Conservation (phyloP, 139 green algal genomes). For the Haematococcus lacustris region DNA sequence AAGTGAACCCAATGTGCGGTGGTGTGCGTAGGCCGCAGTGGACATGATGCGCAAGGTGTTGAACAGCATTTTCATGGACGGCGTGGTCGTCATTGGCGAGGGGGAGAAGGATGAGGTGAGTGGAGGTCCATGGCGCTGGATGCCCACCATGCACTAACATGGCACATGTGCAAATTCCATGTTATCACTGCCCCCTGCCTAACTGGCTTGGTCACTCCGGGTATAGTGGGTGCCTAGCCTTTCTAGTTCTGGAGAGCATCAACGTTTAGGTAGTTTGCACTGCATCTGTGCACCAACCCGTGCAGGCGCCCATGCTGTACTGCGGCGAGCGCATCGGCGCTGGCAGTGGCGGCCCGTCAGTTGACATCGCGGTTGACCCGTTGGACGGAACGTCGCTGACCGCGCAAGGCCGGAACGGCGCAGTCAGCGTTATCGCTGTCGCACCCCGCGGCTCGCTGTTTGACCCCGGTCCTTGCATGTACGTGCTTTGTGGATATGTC, state of each 20-base stretch:
- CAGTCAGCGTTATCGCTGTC: slow-evolving; percentile 64
- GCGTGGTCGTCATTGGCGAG: slow-evolving; percentile 76
- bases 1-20: no score
- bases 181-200: no score
- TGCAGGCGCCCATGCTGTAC: slow-evolving; percentile 71
- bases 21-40: slow-evolving; percentile 67
- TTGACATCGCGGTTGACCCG: slow-evolving; percentile 82
- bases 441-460: slow-evolving; percentile 63
- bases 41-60: slow-evolving; percentile 80
- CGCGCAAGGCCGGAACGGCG: slow-evolving; percentile 34
- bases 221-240: no score
- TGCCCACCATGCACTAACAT: no score
- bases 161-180: no score
- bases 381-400: slow-evolving; percentile 72
- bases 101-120: slow-evolving; percentile 70
- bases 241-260: no score
- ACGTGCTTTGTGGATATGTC: slow-evolving; percentile 22
- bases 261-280: no score
- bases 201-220: no score
- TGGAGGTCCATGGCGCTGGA: no score
- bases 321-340: slow-evolving; percentile 61
- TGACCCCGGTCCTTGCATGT: slow-evolving; percentile 72
- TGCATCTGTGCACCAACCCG: background rate
- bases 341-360: slow-evolving; percentile 25
- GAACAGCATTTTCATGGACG: slow-evolving; percentile 60